Conservation (phyloP, 208 protist species). For the Naegleria lovaniensis region DNA sequence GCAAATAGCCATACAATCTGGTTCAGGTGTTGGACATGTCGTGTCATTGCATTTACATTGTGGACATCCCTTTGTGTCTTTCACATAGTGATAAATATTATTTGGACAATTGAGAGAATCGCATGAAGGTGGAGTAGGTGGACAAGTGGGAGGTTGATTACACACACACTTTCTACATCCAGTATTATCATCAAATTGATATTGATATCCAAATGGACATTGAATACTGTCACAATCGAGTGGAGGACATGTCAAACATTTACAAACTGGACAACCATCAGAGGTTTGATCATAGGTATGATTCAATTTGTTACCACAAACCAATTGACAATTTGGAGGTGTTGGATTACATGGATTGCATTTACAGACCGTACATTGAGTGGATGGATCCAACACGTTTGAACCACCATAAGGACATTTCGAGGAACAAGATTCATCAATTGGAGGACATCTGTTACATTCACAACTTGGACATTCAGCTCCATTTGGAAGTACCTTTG, state of each 20-base stretch:
- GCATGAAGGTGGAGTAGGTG: background rate
- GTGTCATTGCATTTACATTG: background rate
- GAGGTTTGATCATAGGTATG: background rate
- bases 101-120: background rate
- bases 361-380: background rate
- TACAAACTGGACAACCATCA: background rate
- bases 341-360: background rate
- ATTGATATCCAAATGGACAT: conserved; percentile 1
- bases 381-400: background rate
- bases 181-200: background rate
- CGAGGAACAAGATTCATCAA: background rate
- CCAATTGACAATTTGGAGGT: background rate
- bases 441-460: background rate
- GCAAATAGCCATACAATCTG: background rate
- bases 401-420: background rate
- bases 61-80: background rate
- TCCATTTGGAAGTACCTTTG: background rate
- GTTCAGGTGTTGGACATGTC: background rate
- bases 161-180: background rate
- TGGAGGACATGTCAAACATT: background rate
- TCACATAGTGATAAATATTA: background rate
- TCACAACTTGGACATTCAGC: background rate
- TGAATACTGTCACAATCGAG: background rate
- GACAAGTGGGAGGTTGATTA: background rate
- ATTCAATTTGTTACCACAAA: background rate